These are phyloP conservation scores for Arthroderma sp. DNA, from an alignment of 2,329 filamentous ascomycete genomes.

Conservation along the genomic window DNA sequence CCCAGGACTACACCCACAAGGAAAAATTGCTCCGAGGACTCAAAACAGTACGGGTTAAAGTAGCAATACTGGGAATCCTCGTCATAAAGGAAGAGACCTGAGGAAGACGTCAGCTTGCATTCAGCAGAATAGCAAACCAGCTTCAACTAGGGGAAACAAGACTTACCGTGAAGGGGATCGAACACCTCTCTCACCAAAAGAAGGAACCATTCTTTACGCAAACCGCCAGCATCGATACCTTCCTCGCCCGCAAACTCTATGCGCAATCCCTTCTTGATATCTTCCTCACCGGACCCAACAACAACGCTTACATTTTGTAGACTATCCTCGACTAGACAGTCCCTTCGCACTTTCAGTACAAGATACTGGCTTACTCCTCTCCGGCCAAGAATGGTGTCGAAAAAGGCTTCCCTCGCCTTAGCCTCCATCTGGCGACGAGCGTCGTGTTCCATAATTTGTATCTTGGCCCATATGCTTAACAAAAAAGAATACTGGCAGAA, in stretches of 20 bases:
- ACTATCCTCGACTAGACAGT: slow-evolving; percentile 82
- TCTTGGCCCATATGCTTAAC: slow-evolving; percentile 84
- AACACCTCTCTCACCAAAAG: slow-evolving; percentile 81
- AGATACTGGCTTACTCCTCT: slow-evolving; percentile 66
- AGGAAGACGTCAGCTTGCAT: slow-evolving; percentile 5
- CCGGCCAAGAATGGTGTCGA: slow-evolving; percentile 70
- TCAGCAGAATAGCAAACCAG: slow-evolving; percentile 4
- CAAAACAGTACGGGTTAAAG: slow-evolving; percentile 82
- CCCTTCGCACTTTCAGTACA: slow-evolving; percentile 62
- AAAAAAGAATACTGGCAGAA: slow-evolving; percentile 92
- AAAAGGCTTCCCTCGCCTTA: slow-evolving; percentile 80
- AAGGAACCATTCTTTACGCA: slow-evolving; percentile 91
- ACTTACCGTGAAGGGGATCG: slow-evolving; percentile 72
- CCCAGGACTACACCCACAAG: slow-evolving; percentile 78
- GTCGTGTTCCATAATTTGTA: slow-evolving; percentile 78
- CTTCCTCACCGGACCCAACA: slow-evolving; percentile 65
- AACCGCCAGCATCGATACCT: slow-evolving; percentile 76
- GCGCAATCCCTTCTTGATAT: slow-evolving; percentile 78
- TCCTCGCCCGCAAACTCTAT: slow-evolving; percentile 84
- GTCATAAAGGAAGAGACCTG: slow-evolving; percentile 85
- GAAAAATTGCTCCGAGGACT: slow-evolving; percentile 85
- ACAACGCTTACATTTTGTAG: slow-evolving; percentile 74
- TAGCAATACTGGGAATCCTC: slow-evolving; percentile 85
- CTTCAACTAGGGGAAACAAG: background rate
- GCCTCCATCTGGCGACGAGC: slow-evolving; percentile 78